Evolutionary conservation across 2,329 filamentous ascomycete genomes (phyloP), one percentile per base, ranked within the genome.

Genomic region (Aspergillus floridensis): DNA sequence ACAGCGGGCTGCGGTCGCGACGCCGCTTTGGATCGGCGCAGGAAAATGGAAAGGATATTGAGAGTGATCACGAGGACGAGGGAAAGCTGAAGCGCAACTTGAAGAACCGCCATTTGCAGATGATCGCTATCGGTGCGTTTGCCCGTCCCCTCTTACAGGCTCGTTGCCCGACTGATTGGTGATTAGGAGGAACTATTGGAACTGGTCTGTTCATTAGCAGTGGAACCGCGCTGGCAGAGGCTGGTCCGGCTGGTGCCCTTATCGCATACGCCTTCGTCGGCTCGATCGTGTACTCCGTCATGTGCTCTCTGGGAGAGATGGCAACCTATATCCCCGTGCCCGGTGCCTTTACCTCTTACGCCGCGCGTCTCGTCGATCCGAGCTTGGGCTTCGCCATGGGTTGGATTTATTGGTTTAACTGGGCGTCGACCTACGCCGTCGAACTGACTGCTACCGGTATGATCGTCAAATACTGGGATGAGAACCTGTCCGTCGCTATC

Each of bases 401-500:
- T 16, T 93, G 89, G 89, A 86, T 90, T 57, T 93, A 92, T 75
- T 92, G 88, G 87, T 91, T 91, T 68, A 86, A 84, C 50, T 93
- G 87, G 88, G 81, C 86, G n/a, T 84, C 88, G 57, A 91, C 88
- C 0, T 89, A 85, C 64, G 87, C 88, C 0, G 81, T 91, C 14
- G 88, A 92, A 70, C 79, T 92, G 46, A 88, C 85, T 0, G 87
- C 87, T 0, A 85, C 88, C 1, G 88, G 88, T 11, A 77, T 91
- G 51, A 88, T 92, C 59, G 88, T 92, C 61, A 86, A 91, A 72
- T 92, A 88, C 75, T 92, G 89, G 90, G 80, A 85, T 59, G 65
- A 77, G 1, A 70, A 73, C 22, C 74, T 91, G 60, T 86, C 79
- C 69, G 84, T 90, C 58, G 88, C 82, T 61, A 86, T 92, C 65